Percentiles rank a stretch among this genome's conserved stretches.
phyloP scores from a whole-genome alignment of 2,329 filamentous ascomycete species.

The Penicillium vulpinum region DNA sequence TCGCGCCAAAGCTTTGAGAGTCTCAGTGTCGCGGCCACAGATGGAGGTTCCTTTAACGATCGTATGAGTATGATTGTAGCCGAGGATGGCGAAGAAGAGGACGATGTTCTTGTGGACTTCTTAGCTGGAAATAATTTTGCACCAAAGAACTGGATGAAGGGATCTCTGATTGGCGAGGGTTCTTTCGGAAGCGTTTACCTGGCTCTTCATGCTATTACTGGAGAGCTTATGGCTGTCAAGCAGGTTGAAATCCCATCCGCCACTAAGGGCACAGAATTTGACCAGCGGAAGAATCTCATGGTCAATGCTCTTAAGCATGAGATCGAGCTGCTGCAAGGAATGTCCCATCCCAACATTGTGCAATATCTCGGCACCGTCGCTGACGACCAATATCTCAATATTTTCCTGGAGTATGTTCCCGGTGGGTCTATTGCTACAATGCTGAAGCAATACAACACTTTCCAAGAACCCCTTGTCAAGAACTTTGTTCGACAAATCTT shows the following conservation, averaged over 20 bases:
- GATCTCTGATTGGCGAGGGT: conserved; percentile 91
- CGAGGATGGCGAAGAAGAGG: conserved; percentile 87
- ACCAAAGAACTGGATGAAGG: conserved; percentile 99
- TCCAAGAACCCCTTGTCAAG: conserved; percentile 88
- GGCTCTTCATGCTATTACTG: conserved; percentile 90
- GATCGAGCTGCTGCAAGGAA: conserved; percentile 87
- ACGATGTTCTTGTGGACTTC: conserved; percentile 64
- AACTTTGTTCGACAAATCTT: conserved; percentile 97
- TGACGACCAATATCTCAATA: conserved; percentile 89
- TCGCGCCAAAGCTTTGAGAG: conserved; percentile 78
- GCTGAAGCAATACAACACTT: conserved; percentile 96
- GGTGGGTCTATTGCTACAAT: conserved; percentile 97
- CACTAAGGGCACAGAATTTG: conserved; percentile 72
- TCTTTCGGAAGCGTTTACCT: conserved; percentile 96
- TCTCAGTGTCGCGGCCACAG: conserved; percentile 65
- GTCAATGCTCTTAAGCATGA: conserved; percentile 95
- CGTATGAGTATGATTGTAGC: conserved; percentile 79
- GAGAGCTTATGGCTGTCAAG: conserved; percentile 96
- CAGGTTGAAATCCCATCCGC: conserved; percentile 90
- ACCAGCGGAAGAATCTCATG: conserved; percentile 95
- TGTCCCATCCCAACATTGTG: conserved; percentile 96
- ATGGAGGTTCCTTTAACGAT: conserved; percentile 74
- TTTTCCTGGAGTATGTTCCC: conserved; percentile 99
- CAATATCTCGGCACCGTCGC: conserved; percentile 96
- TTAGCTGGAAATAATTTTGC: conserved; percentile 91